Conservation (phyloP, 495 filamentous ascomycete species). For the Penicillium arizonense region DNA sequence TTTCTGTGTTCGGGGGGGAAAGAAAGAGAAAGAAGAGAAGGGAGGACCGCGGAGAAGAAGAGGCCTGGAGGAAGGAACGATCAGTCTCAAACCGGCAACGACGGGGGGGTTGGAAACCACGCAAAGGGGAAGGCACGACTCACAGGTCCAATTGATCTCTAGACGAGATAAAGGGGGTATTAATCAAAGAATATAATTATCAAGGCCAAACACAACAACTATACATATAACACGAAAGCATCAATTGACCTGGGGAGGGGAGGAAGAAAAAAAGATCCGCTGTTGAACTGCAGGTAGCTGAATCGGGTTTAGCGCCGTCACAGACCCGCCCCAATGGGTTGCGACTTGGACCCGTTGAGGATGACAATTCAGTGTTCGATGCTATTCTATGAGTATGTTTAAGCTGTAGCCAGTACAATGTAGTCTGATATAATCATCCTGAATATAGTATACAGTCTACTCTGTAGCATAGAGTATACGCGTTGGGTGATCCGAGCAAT, state of each 20-base stretch:
- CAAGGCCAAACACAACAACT: constrained; percentile 4
- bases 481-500: not conserved
- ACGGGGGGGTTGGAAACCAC: not conserved
- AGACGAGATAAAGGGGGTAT: not conserved
- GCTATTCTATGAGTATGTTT: not conserved
- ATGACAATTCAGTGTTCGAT: not conserved
- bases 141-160: constrained; percentile 1
- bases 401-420: too few relatives aligned
- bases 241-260: constrained; percentile 8
- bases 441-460: too few relatives aligned
- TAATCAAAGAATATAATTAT: constrained; percentile 6
- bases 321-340: constrained; percentile 21
- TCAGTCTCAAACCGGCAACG: not conserved
- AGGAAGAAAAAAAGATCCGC: constrained; percentile 27
- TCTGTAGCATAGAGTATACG: too few relatives aligned
- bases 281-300: constrained; percentile 24
- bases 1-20: not conserved
- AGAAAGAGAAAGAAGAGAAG: not conserved
- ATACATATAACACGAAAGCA: constrained; percentile 5
- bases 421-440: too few relatives aligned
- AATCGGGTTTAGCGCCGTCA: constrained; percentile 21
- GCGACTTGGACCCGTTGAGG: constrained; percentile 10
- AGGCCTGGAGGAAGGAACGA: not conserved
- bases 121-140: constrained; percentile 1
- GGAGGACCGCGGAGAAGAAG: constrained; percentile 1